A percentile compares a stretch with the other conserved stretches of the same genome.
Evolutionary conservation across 176 grass and related monocot genomes (phyloP).

Genomic region (Tillandsia leiboldiana): DNA sequence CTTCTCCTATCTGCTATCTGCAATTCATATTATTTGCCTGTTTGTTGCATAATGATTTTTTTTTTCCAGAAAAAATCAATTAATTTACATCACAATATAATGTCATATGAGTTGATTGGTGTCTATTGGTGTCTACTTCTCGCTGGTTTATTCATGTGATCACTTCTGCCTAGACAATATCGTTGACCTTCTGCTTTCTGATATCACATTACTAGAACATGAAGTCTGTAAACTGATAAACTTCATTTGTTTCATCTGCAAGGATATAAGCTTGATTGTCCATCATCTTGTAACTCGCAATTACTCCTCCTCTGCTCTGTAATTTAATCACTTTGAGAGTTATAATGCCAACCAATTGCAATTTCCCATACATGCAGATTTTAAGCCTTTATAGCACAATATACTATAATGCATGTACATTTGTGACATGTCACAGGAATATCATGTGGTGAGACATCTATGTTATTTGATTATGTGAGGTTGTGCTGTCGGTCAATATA

Average conservation of each 20-base stretch:
- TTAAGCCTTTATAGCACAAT: background rate
- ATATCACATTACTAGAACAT: background rate
- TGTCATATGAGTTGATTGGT: no score
- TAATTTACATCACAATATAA: no score
- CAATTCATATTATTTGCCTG: no score
- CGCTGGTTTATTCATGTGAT: no score
- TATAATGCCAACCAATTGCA: background rate
- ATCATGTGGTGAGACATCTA: background rate
- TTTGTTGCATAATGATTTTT: no score
- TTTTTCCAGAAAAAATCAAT: no score
- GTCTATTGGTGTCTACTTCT: no score
- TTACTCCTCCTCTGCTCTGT: no score
- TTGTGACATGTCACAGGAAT: background rate
- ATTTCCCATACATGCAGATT: background rate
- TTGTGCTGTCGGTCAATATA: background rate
- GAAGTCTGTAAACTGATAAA: background rate
- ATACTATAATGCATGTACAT: background rate
- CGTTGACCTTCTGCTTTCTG: background rate
- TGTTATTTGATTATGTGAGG: background rate
- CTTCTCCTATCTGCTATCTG: no score
- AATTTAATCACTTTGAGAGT: no score
- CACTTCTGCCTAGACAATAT: background rate
- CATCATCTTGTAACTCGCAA: no score
- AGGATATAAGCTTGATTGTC: background rate
- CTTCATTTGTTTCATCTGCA: background rate